Conservation (phyloP, 2,329 filamentous ascomycete species). For the Trichoderma citrinoviride region DNA sequence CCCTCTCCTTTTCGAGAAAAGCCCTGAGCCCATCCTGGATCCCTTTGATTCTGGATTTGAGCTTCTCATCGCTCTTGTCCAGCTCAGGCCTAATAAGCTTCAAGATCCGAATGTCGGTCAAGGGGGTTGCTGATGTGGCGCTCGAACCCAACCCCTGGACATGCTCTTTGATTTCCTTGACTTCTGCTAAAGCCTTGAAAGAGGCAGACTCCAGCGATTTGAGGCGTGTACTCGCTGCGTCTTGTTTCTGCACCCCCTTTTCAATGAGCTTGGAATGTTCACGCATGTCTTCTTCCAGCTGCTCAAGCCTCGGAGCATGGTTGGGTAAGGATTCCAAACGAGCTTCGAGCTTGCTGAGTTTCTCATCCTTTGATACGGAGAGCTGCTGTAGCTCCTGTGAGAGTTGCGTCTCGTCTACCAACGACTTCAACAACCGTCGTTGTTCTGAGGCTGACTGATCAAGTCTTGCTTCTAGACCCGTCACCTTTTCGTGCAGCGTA, state of each 20-base stretch:
- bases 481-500: not conserved
- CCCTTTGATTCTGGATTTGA: not conserved
- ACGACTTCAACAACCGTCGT: not conserved
- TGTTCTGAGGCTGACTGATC: not conserved
- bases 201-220: not conserved
- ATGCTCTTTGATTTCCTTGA: not conserved
- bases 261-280: not conserved
- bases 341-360: not conserved
- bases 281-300: not conserved
- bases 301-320: not conserved
- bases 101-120: not conserved
- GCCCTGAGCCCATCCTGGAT: slow-evolving; percentile 18
- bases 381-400: not conserved
- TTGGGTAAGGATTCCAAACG: not conserved
- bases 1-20: slow-evolving; percentile 27
- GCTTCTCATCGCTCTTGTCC: not conserved
- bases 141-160: not conserved
- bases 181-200: not conserved
- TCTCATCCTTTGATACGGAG: not conserved
- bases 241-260: not conserved
- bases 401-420: not conserved
- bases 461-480: not conserved
- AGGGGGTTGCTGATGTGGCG: not conserved
- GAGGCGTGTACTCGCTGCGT: not conserved
- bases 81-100: slow-evolving; percentile 1